Percentiles rank a stretch among this genome's conserved stretches.
Evolutionary conservation across 208 protist species (phyloP).

Genomic region (Blechomonas ayalai): DNA sequence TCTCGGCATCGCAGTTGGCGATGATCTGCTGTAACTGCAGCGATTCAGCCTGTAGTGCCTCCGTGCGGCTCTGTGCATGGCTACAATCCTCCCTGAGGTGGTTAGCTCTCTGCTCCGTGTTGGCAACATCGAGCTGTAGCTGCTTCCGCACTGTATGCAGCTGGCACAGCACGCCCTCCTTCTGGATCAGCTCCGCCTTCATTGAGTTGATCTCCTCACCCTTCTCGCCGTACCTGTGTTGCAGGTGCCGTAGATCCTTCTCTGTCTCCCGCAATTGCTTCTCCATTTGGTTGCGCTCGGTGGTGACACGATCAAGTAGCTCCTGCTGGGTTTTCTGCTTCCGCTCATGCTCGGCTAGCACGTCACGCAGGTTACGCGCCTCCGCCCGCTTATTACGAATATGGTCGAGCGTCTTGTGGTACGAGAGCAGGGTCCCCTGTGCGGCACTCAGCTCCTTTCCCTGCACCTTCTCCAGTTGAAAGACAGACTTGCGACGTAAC

Average conservation of each 20-base stretch:
- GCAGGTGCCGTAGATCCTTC: constrained; percentile 92
- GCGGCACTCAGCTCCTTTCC: constrained; percentile 71
- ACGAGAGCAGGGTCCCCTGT: constrained; percentile 64
- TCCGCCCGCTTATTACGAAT: constrained; percentile 82
- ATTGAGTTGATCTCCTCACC: constrained; percentile 91
- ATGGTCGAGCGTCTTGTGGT: constrained; percentile 91
- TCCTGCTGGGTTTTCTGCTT: constrained; percentile 96
- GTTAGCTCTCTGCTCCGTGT: constrained; percentile 68
- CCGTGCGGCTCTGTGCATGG: constrained; percentile 39
- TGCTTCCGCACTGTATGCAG: constrained; percentile 70
- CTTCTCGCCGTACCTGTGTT: constrained; percentile 91
- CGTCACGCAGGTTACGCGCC: constrained; percentile 85
- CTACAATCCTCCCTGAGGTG: constrained; percentile 60
- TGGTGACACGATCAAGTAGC: constrained; percentile 94
- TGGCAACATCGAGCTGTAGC: constrained; percentile 71
- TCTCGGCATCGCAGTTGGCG: constrained; percentile 89
- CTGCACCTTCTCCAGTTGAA: constrained; percentile 88
- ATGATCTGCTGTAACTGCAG: constrained; percentile 93
- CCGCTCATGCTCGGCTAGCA: constrained; percentile 81
- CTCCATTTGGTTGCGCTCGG: constrained; percentile 95
- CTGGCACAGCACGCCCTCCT: constrained; percentile 87
- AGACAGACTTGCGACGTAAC: constrained; percentile 84
- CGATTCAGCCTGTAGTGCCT: constrained; percentile 77
- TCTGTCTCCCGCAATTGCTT: constrained; percentile 95
- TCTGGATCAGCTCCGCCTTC: constrained; percentile 94